phyloP scores from a whole-genome alignment of 345 rosid species.

The Eucalyptus decipiens region DNA sequence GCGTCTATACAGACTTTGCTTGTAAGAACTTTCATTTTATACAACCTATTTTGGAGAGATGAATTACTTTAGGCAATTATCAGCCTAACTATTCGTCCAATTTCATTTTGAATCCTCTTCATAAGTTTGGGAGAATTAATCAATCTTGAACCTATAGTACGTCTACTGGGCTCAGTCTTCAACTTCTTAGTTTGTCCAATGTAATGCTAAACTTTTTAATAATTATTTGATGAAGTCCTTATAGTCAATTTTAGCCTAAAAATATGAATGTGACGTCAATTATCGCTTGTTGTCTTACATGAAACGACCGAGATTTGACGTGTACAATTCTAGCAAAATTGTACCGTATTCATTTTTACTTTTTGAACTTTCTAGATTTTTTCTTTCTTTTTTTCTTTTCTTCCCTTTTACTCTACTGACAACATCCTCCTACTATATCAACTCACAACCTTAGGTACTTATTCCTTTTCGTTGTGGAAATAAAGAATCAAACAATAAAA shows the following conservation, averaged over 20 bases:
- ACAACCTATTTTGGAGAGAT: not conserved
- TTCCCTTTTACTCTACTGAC: not conserved
- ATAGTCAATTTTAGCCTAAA: not conserved
- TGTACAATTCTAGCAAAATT: not conserved
- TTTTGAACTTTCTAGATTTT: not conserved
- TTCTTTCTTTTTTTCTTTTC: not conserved
- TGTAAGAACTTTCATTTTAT: not conserved
- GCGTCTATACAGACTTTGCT: not conserved
- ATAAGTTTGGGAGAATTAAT: not conserved
- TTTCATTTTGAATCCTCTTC: not conserved
- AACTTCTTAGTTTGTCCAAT: not conserved
- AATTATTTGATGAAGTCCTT: not conserved
- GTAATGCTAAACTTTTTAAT: not conserved
- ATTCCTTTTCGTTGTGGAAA: not conserved
- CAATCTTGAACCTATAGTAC: not conserved
- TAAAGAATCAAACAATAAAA: not conserved
- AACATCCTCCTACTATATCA: not conserved
- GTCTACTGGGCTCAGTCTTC: not conserved
- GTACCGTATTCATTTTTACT: not conserved
- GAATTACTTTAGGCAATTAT: too few relatives aligned
- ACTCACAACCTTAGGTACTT: not conserved
- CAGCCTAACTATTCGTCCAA: not conserved
- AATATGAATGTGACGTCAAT: accelerated
- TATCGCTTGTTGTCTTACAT: not conserved
- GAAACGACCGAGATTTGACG: not conserved